Conservation (phyloP, 2,329 filamentous ascomycete species). For the Cercospora janseana region DNA sequence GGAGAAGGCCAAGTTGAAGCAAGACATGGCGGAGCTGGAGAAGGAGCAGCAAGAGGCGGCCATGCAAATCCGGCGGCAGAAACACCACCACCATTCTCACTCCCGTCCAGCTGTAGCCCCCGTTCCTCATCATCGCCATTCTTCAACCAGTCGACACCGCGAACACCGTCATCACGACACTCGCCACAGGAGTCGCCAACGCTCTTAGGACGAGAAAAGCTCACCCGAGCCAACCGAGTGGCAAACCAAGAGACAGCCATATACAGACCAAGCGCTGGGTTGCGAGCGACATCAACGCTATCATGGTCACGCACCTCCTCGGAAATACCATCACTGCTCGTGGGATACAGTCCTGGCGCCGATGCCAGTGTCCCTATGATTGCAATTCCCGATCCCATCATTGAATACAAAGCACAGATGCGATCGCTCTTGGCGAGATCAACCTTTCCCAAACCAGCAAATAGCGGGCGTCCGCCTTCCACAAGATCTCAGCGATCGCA, state of each 20-base stretch:
- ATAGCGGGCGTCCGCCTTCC: conserved; percentile 12
- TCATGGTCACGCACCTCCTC: conserved; percentile 33
- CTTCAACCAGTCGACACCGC: conserved; percentile 23
- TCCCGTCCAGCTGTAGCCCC: conserved; percentile 30
- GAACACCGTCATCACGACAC: conserved; percentile 25
- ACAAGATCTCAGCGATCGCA: conserved; percentile 17
- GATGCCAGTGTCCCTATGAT: conserved; percentile 34
- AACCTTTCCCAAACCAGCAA: conserved; percentile 7
- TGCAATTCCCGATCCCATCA: conserved; percentile 13
- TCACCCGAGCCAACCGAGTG: conserved; percentile 26
- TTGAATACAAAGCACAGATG: conserved; percentile 17
- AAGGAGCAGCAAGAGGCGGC: conserved; percentile 30
- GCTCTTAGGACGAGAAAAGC: conserved; percentile 26
- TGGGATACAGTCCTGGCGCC: conserved; percentile 36
- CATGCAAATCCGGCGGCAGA: conserved; percentile 27
- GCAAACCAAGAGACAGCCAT: conserved; percentile 20
- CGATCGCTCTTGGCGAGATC: background rate
- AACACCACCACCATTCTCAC: conserved; percentile 31
- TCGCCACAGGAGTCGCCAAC: conserved; percentile 21
- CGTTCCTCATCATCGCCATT: conserved; percentile 25
- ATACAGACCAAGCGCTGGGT: conserved; percentile 32
- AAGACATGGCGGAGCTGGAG: conserved; percentile 30
- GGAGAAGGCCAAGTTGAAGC: conserved; percentile 30
- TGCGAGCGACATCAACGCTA: conserved; percentile 33
- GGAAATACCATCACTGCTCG: conserved; percentile 37